A percentile compares a stretch with the other conserved stretches of the same genome.
phyloP scores from a whole-genome alignment of 495 filamentous ascomycete genomes.

The Coniosporium apollinis region DNA sequence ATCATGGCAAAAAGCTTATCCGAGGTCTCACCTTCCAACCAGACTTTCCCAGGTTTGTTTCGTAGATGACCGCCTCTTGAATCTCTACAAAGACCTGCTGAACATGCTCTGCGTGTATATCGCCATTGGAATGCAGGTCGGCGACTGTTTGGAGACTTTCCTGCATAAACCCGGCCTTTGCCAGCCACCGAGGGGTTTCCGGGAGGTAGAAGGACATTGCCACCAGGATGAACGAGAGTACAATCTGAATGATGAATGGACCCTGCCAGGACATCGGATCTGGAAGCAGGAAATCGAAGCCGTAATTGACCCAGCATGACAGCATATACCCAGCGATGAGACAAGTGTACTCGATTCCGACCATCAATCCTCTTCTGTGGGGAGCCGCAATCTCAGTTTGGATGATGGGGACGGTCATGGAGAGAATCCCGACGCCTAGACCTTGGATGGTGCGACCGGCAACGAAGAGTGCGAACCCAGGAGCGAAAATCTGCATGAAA shows the following conservation, averaged over 20 bases:
- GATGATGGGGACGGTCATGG: slow-evolving; percentile 21
- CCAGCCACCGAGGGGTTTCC: slow-evolving; percentile 20
- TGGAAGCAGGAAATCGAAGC: slow-evolving; percentile 19
- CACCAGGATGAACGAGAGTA: slow-evolving; percentile 17
- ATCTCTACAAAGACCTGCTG: slow-evolving; percentile 16
- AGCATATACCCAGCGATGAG: slow-evolving; percentile 21
- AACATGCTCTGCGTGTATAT: slow-evolving; percentile 14
- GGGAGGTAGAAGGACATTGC: slow-evolving; percentile 18
- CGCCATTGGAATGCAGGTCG: slow-evolving; percentile 16
- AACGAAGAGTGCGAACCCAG: slow-evolving; percentile 17
- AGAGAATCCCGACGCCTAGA: slow-evolving; percentile 17
- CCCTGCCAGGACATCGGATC: slow-evolving; percentile 17
- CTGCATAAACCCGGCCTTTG: slow-evolving; percentile 18
- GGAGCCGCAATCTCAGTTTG: slow-evolving; percentile 19
- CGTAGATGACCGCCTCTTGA: slow-evolving; percentile 19
- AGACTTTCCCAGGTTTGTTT: slow-evolving; percentile 16
- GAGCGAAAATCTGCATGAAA: slow-evolving; percentile 21
- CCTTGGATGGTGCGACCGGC: slow-evolving; percentile 19
- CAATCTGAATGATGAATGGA: slow-evolving; percentile 21
- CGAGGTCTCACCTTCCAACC: slow-evolving; percentile 12
- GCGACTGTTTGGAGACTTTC: slow-evolving; percentile 19
- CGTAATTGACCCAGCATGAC: slow-evolving; percentile 21
- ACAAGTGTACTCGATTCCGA: slow-evolving; percentile 20
- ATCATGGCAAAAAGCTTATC: slow-evolving; percentile 1
- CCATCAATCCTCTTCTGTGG: slow-evolving; percentile 19